phyloP scores from a whole-genome alignment of 2,329 filamentous ascomycete genomes.

The Alternaria longipes region DNA sequence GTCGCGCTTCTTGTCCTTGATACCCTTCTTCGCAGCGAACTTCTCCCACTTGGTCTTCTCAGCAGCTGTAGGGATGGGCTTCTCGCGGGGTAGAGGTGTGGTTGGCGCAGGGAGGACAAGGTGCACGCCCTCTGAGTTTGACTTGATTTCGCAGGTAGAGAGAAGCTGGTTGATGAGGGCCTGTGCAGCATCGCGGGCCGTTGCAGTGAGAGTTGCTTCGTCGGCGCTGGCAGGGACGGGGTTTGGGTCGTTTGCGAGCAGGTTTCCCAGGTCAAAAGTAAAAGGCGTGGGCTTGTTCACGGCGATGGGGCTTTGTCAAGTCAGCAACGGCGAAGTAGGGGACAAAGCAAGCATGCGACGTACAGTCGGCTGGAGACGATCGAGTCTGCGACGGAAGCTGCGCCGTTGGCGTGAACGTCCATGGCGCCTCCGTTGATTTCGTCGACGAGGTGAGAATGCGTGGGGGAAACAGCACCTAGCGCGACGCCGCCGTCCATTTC shows the following conservation, averaged over 20 bases:
- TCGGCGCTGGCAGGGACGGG: slow-evolving; percentile 69
- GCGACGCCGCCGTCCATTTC: slow-evolving; percentile 45
- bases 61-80: slow-evolving; percentile 84
- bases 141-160: slow-evolving; percentile 81
- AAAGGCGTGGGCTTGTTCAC: slow-evolving; percentile 83
- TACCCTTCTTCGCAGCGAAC: slow-evolving; percentile 97
- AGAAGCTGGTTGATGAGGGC: slow-evolving; percentile 93
- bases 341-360: slow-evolving; percentile 19
- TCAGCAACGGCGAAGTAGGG: neutral
- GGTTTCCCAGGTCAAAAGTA: slow-evolving; percentile 88
- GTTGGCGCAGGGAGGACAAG: slow-evolving; percentile 76
- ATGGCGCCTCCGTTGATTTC: slow-evolving; percentile 46
- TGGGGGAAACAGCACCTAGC: slow-evolving; percentile 29
- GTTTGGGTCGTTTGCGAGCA: slow-evolving; percentile 88
- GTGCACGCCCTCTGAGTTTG: slow-evolving; percentile 74
- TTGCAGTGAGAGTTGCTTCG: slow-evolving; percentile 74
- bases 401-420: slow-evolving; percentile 42
- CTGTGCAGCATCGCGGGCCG: slow-evolving; percentile 90
- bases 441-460: slow-evolving; percentile 40
- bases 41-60: slow-evolving; percentile 92
- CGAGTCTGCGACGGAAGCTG: slow-evolving; percentile 46
- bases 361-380: slow-evolving; percentile 45
- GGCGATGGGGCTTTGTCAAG: slow-evolving; percentile 38
- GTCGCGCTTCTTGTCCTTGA: slow-evolving; percentile 86
- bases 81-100: slow-evolving; percentile 85